Conservation (phyloP, 2,329 filamentous ascomycete genomes). For the Colletotrichum tropicale region DNA sequence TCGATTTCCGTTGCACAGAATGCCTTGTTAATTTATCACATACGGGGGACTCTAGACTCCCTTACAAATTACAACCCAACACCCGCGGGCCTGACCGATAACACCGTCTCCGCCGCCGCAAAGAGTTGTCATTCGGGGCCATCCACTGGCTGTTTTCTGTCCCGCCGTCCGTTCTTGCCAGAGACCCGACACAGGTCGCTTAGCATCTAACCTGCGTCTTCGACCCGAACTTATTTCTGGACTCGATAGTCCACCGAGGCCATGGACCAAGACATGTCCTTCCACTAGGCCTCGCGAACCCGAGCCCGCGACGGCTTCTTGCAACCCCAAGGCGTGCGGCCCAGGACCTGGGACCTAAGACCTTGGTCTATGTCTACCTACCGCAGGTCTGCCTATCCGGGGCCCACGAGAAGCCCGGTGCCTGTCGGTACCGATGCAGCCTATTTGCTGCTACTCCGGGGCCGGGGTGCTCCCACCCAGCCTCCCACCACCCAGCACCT, state of each 20-base stretch:
- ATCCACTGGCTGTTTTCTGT: not conserved
- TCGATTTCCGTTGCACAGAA: not conserved
- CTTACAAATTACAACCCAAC: not conserved
- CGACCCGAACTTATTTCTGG: not conserved
- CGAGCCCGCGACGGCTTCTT: not conserved
- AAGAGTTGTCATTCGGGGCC: not conserved
- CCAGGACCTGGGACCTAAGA: not conserved
- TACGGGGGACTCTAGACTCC: not conserved
- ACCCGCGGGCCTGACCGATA: not conserved
- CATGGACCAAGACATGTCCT: not conserved
- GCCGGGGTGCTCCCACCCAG: conserved; percentile 1
- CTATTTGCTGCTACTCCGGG: not conserved
- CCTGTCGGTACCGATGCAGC: not conserved
- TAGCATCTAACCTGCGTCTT: not conserved
- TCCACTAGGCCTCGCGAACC: not conserved
- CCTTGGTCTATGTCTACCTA: not conserved
- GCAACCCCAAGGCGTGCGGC: not conserved
- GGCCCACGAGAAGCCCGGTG: not conserved
- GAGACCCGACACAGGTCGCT: not conserved
- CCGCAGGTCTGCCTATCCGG: not conserved
- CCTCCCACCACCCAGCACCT: not conserved
- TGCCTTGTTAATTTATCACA: not conserved
- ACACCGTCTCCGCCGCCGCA: not conserved
- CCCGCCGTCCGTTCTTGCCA: not conserved
- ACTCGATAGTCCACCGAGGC: not conserved